Base-by-base conservation (phyloP, 768 basidiomycete genomes). In the Boletus rubroflammeus region DNA sequence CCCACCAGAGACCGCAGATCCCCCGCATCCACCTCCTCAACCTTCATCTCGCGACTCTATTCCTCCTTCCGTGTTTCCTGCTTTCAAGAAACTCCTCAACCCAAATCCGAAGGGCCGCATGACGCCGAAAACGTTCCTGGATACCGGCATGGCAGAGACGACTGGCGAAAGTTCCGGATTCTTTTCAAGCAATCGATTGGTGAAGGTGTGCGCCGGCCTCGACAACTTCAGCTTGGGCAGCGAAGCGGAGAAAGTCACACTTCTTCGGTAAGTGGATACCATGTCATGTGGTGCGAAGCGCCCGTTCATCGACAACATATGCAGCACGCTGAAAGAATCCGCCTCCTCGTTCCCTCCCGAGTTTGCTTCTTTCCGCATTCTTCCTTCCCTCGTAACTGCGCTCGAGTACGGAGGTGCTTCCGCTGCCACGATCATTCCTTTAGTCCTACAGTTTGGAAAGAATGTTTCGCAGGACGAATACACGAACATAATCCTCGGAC, bases 11-110 rank as follows among this genome's bases (percentile, higher is more conserved):
- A 88, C 84, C 3, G 75, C 75, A 26, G 81, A 82, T 42, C 86
- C 83, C 1, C 93, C 86, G 7, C 90, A 87, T 68, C 83, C 80
- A n/a, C 85, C 88, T 0, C 92, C 89, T 11, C 73, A 81, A n/a
- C 76, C 84, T n/a, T 81, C 86, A 0, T 82, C 86, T 2, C 81
- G 88, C 5, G 94, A 92, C 2, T 65, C 80, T 6, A 88, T 98
- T 35, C 96, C 97, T 0, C 63, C 70, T 3, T 62, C 81, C 0
- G 67, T 98, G 2, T 97, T 96, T 68, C 79, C 86, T 0, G 76
- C 80, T 1, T 95, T 88, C 78, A 95, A 93, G 70, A 86, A 84
- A 47, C 83, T 99, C 35, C 78, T 98, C 15, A 93, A 93, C 63
- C 96, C 96, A 1, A 94, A 85, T 67, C 84, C 90, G 0, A 90